Conservation (phyloP, 257 asterid species). For the Vinca minor region DNA sequence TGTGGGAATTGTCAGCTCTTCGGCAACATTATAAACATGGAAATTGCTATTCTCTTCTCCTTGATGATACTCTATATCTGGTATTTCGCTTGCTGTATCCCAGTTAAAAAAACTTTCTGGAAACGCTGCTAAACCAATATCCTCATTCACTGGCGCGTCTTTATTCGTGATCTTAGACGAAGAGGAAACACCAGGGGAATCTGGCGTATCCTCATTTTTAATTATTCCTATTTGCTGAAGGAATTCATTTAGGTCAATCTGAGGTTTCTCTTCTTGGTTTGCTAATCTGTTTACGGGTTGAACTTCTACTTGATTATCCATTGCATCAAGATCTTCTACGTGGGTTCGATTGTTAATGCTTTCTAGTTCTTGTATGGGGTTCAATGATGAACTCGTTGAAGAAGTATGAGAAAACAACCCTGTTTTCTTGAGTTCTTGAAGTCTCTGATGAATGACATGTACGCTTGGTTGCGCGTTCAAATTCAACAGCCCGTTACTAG, state of each 20-base stretch:
- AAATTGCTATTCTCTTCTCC: slow-evolving; percentile 22
- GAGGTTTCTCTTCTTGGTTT: slow-evolving; percentile 57
- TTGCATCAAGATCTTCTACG: slow-evolving; percentile 12
- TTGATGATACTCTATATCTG: slow-evolving; percentile 44
- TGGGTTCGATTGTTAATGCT: slow-evolving; percentile 23
- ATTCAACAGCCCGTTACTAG: slow-evolving; percentile 62
- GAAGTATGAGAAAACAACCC: slow-evolving; percentile 44
- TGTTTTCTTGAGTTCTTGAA: slow-evolving; percentile 68
- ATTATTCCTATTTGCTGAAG: slow-evolving; percentile 82
- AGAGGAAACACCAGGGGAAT: slow-evolving; percentile 14
- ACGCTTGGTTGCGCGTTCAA: slow-evolving; percentile 82
- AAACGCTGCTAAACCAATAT: slow-evolving; percentile 22
- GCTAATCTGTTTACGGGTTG: slow-evolving; percentile 21
- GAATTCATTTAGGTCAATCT: slow-evolving; percentile 82
- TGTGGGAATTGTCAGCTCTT: slow-evolving; percentile 20
- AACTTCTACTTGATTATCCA: slow-evolving; percentile 33
- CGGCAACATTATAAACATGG: slow-evolving; percentile 11
- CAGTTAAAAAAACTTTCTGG: slow-evolving; percentile 55
- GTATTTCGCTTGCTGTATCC: slow-evolving; percentile 60
- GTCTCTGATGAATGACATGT: slow-evolving; percentile 81
- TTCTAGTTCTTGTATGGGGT: slow-evolving; percentile 28
- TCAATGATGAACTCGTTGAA: slow-evolving; percentile 44
- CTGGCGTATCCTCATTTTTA: slow-evolving; percentile 41
- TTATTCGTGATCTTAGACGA: slow-evolving; percentile 22
- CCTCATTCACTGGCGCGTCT: slow-evolving; percentile 33